phyloP scores from a whole-genome alignment of 169 alveolate genomes.

The Eimeria zaria region DNA sequence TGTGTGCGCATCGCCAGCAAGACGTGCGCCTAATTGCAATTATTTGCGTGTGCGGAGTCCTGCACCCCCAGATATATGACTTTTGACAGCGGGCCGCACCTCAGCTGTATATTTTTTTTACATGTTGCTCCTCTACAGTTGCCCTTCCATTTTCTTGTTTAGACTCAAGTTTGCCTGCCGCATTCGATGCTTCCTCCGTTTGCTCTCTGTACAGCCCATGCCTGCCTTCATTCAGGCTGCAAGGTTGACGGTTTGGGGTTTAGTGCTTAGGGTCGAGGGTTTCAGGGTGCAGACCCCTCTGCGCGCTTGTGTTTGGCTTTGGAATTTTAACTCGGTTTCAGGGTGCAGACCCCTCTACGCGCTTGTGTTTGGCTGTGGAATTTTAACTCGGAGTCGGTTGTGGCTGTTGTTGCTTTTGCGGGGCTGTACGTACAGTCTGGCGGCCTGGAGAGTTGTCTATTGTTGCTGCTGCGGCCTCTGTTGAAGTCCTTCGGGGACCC shows the following conservation, averaged over 20 bases:
- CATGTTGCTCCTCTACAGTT: neutral
- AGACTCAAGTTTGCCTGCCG: neutral
- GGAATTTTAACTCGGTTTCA: no score
- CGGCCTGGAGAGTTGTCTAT: conserved; percentile 59
- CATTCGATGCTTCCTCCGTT: neutral
- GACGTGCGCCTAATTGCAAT: neutral
- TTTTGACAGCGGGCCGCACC: neutral
- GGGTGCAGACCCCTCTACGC: neutral
- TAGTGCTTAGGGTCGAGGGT: neutral
- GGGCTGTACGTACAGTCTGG: conserved; percentile 35
- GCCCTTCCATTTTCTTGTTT: neutral
- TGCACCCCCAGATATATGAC: neutral
- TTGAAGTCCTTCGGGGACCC: conserved; percentile 80
- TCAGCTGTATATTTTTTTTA: neutral
- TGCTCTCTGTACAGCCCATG: neutral
- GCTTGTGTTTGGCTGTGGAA: neutral
- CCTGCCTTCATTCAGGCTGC: neutral
- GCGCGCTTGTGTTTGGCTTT: neutral
- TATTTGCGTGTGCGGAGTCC: neutral
- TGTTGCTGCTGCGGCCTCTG: conserved; percentile 78
- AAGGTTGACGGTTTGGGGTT: neutral
- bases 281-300: neutral
- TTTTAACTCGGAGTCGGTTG: neutral
- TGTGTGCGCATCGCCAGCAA: neutral
- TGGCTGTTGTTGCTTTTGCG: neutral